phyloP scores from a whole-genome alignment of 306 rosid species.

The Urtica urens region DNA sequence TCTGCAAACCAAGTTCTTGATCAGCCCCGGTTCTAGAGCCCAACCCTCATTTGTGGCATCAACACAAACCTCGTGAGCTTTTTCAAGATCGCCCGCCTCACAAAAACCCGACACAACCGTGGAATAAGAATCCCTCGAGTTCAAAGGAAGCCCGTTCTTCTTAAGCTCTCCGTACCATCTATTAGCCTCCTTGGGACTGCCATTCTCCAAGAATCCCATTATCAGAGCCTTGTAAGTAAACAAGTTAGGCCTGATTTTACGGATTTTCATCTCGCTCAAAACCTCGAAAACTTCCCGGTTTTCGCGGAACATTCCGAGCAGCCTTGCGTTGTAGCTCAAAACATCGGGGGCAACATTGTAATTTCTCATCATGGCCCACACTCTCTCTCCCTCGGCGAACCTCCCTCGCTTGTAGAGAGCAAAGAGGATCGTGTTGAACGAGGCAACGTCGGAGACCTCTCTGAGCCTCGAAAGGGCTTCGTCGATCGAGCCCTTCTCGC shows the following conservation, averaged over 20 bases:
- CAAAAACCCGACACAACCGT: slow-evolving; percentile 20
- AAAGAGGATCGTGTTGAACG: slow-evolving; percentile 25
- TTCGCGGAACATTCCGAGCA: slow-evolving; percentile 22
- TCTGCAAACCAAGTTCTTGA: slow-evolving; percentile 18
- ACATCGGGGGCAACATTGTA: slow-evolving; percentile 19
- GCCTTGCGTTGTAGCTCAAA: slow-evolving; percentile 21
- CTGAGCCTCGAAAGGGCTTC: slow-evolving; percentile 16
- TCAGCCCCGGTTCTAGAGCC: background rate
- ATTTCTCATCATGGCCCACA: slow-evolving; percentile 30
- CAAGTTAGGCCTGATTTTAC: slow-evolving; percentile 19
- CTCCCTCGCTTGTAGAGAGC: slow-evolving; percentile 14
- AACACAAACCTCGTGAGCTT: slow-evolving; percentile 24
- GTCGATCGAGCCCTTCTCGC: slow-evolving; percentile 25
- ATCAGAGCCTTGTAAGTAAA: slow-evolving; percentile 21
- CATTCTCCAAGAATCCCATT: slow-evolving; percentile 17
- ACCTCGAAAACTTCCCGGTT: slow-evolving; percentile 19
- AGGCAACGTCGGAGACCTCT: slow-evolving; percentile 21
- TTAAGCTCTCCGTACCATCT: slow-evolving; percentile 26
- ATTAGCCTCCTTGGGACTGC: slow-evolving; percentile 31
- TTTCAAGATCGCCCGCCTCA: slow-evolving; percentile 25
- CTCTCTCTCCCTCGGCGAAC: slow-evolving; percentile 24
- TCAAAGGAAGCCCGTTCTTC: slow-evolving; percentile 5
- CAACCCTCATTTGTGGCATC: slow-evolving; percentile 5
- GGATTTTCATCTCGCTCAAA: slow-evolving; percentile 26
- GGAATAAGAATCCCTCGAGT: slow-evolving; percentile 7